Evolutionary conservation across 768 basidiomycete genomes (phyloP), one percentile per base, ranked within the genome.

Genomic region (Lactifluus pinguis): DNA sequence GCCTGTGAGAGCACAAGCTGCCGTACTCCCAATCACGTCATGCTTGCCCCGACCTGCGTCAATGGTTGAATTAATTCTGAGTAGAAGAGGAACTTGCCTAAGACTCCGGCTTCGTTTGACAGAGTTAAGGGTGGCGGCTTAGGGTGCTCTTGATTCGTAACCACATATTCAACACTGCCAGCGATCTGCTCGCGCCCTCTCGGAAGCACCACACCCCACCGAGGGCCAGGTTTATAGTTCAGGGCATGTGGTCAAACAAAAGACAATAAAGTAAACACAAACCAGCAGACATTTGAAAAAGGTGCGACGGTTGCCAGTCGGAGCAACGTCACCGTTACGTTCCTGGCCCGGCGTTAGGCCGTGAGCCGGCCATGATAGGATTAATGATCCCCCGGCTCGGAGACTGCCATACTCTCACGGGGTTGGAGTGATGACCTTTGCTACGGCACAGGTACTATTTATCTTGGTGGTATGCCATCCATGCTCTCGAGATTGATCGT

Each of bases 381-480:
- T 86, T 68, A 92, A 76, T 73, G 85, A 92, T 57, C 77, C 62
- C 92, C 92, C 70, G 97, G 97, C 53, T 84, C 90, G 68, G 82
- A 80, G 68, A 93, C 90, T 62, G 94, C 95, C 60, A 83, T 99
- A 66, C 94, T 94, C 68, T 90, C 87, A 72, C 80, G 97, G 78
- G 94, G 97, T 65, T 98, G 93, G 95, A 91, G 92, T 76, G 97
- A 99, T 78, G 97, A 99, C 78, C 77, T 99, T 62, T 98, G 94
- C 83, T 98, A 98, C 76, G 97, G 97, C 70, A 98, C 95, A 69
- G 97, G 97, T 65, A 95, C 95, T 67, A 97, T 94, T 78, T 99
- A 99, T 84, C 85, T 99, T 59, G 82, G 89, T 74, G 95, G 95
- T 98, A 72, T 72, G 92, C 85, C 65, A 66, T 65, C 45, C 25